Base-by-base conservation (phyloP, 2,329 filamentous ascomycete species). In the Phaeophleospora eucalypticola region DNA sequence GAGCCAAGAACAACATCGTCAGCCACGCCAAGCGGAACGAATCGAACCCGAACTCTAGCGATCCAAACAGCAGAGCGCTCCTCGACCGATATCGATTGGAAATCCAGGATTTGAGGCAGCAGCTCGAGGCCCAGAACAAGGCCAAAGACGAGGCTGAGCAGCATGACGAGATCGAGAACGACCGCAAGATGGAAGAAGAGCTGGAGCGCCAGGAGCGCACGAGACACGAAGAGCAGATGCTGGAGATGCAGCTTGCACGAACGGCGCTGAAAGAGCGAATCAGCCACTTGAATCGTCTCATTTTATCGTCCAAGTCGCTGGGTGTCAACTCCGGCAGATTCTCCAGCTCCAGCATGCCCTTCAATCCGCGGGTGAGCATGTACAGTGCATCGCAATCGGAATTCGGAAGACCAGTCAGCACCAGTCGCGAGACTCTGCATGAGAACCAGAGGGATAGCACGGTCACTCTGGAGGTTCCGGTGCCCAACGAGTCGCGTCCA, bases 231-330 rank as follows among this genome's bases (percentile, higher is more conserved):
- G 93, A 97, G 71, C 93, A 98, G 68, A 91, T 98, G 79, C 77
- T 98, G 45, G 93, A 98, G 69, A 97, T 98, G 87, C 93, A 98
- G 66, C 79, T 98, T 38, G 93, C 93, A 24, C 83, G 93, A 35
- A 98, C 93, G 1, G 93, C 93, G 0, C 73, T 98, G 45, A 98
- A 97, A 67, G 93, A 98, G 72, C 84, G 93, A 21, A 98, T 98
- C 59, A 90, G 96, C 65, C 93, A 98, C 68, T 76, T 98, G 38
- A 98, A 97, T 69, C 84, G 91, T 39, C 75, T 98, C 41, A 97
- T 98, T 54, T 73, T 98, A 49, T 95, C 89, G 65, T 97, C 91
- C 14, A 96, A 96, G 65, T 97, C 91, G 4, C 86, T 88, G 4
- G 93, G 93, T 4, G 93, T 98, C 45, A 98, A 98, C 67, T 84